Base-by-base conservation (phyloP, 2,329 filamentous ascomycete genomes). In the Diaporthe eres region DNA sequence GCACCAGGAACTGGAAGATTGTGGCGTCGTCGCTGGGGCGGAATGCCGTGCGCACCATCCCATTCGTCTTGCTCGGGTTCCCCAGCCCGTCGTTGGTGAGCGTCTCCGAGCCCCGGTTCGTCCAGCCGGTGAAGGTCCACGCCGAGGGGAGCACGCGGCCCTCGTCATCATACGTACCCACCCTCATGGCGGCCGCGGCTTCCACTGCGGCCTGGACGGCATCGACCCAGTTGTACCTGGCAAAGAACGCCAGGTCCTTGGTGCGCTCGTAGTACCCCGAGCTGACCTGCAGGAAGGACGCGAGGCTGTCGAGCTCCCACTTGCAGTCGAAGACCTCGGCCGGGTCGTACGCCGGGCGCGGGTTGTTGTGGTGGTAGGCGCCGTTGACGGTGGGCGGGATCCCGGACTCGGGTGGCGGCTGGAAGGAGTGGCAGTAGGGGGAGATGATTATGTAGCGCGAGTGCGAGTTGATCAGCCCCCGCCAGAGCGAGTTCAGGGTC, bases 361-460 rank as follows among this genome's bases (percentile, higher is more conserved):
- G 81, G 84, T 86, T 77, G 82, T 93, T 92, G 2, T 90, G 89
- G 75, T 88, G 90, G 79, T 87, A 89, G 0, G 90, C 91, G 2
- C 88, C 86, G 80, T 93, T 93, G 17, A 84, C 81, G 0, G 88
- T 86, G 2, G 93, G 89, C 2, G 84, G 80, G 47, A 96, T 88
- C 4, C 91, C 90, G 71, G 94, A 95, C 71, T 95, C 94, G 3
- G 91, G 89, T 0, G 95, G 95, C 2, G 95, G 95, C 82, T 98
- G 95, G 85, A 98, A 98, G 17, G 94, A 93, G 82, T 98, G 97
- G 88, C 95, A 98, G 84, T 97, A 97, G 0, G 95, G 95, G 22
- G 89, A 90, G 44, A 89, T 88, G 72, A 91, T 86, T 71, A 95
- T 88, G 82, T 94, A 94, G 60, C 93, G 87, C 31, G 92, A 87